phyloP scores from a whole-genome alignment of 768 basidiomycete species.

The Tulasnella sp. region DNA sequence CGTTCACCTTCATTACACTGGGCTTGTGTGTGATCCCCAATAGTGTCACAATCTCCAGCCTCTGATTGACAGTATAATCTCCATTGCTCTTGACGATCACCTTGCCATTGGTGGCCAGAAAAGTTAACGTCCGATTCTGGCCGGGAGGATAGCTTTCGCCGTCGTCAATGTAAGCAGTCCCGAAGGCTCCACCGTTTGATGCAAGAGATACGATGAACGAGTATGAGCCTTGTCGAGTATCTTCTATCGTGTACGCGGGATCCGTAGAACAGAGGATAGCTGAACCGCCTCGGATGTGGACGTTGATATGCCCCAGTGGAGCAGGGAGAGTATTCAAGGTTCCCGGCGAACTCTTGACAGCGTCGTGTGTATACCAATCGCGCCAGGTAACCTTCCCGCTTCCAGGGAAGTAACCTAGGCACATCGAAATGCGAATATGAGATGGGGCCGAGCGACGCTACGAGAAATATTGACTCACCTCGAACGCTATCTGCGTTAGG shows the following conservation, averaged over 20 bases:
- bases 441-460: neutral
- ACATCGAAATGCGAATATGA: neutral
- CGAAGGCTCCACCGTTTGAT: constrained; percentile 36
- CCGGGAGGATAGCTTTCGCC: constrained; percentile 25
- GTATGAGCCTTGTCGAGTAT: constrained; percentile 42
- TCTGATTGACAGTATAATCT: constrained; percentile 24
- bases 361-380: constrained; percentile 42
- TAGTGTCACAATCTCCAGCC: constrained; percentile 28
- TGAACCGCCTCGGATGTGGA: constrained; percentile 48
- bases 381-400: constrained; percentile 42
- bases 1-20: neutral
- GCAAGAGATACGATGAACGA: constrained; percentile 51
- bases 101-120: constrained; percentile 16
- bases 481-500: neutral
- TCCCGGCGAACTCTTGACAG: constrained; percentile 35
- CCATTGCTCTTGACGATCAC: constrained; percentile 27
- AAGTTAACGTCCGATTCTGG: constrained; percentile 23
- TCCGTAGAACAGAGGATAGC: constrained; percentile 44
- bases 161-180: constrained; percentile 50
- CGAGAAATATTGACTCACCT: neutral
- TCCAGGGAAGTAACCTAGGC: constrained; percentile 46
- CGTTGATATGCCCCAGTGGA: constrained; percentile 46
- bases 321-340: constrained; percentile 29
- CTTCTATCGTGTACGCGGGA: constrained; percentile 49
- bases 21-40: constrained; percentile 24